Evolutionary conservation across 306 rosid genomes (phyloP).

Genomic region (Psophocarpus tetragonolobus): DNA sequence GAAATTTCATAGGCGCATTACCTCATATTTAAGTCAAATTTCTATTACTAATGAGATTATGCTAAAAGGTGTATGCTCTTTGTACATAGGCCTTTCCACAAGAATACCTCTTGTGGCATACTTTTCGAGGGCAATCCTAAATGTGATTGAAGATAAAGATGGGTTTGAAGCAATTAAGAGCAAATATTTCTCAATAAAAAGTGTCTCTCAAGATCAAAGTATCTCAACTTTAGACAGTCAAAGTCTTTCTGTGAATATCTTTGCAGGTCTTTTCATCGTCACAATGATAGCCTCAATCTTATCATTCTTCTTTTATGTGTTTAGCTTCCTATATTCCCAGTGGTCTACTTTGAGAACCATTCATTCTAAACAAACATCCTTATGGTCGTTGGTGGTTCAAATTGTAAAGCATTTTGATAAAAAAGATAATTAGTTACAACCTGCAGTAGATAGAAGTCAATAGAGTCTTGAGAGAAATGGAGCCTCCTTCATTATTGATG

Average conservation of each 20-base stretch:
- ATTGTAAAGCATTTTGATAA: constrained; percentile 22
- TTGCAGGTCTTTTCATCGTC: constrained; percentile 47
- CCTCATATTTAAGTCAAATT: too few species aligned
- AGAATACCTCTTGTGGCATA: constrained; percentile 41
- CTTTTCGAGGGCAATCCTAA: constrained; percentile 41
- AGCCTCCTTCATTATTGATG: not conserved
- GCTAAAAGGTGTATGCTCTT: not conserved
- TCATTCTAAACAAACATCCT: not conserved
- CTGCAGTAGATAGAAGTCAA: not conserved
- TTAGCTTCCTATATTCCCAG: not conserved
- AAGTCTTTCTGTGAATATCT: constrained; percentile 37
- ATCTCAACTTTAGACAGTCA: constrained; percentile 1
- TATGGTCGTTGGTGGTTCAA: not conserved
- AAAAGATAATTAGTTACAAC: not conserved
- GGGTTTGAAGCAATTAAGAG: constrained; percentile 20
- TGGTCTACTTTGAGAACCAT: constrained; percentile 16
- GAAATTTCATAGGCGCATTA: too few species aligned
- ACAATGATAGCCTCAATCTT: constrained; percentile 2
- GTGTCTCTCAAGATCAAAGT: constrained; percentile 1
- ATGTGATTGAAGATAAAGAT: constrained; percentile 35
- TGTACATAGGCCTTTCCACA: constrained; percentile 43
- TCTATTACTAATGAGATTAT: not conserved
- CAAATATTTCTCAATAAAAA: constrained; percentile 17
- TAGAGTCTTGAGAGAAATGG: not conserved
- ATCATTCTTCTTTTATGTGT: constrained; percentile 8